Percentiles rank a stretch among this genome's conserved stretches.
These are phyloP conservation scores for Arthrinium phaeospermum DNA, from an alignment of 2,329 filamentous ascomycete species.

Conservation along the genomic window DNA sequence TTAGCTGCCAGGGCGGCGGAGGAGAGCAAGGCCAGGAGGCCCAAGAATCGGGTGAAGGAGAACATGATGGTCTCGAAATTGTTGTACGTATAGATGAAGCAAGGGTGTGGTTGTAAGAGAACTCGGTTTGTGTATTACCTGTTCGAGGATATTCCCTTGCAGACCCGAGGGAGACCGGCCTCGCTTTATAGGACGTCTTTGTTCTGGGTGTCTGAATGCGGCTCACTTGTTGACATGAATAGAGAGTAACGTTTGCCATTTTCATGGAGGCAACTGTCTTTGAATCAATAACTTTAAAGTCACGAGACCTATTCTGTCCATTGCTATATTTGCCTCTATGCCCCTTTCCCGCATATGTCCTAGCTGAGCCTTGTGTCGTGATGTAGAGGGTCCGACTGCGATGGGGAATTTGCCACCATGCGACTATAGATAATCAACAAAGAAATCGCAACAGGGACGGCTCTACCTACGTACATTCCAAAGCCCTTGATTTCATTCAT, in stretches of 20 bases:
- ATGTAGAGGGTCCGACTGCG: neutral
- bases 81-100: neutral
- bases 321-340: neutral
- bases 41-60: neutral
- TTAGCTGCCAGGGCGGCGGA: neutral
- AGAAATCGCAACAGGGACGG: neutral
- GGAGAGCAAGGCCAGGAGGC: neutral
- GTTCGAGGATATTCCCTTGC: neutral
- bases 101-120: neutral
- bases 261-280: neutral
- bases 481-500: neutral
- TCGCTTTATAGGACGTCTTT: conserved; percentile 5
- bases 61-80: neutral
- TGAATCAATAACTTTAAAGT: neutral
- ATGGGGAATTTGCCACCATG: neutral
- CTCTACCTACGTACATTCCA: too few relatives aligned
- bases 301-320: neutral
- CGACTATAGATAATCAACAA: neutral
- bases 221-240: neutral
- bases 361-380: neutral
- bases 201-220: neutral
- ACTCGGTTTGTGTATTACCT: neutral
- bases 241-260: neutral
- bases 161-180: neutral
- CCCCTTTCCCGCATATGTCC: neutral